Conservation (phyloP, 306 rosid genomes). For the Prunus kanzakura region DNA sequence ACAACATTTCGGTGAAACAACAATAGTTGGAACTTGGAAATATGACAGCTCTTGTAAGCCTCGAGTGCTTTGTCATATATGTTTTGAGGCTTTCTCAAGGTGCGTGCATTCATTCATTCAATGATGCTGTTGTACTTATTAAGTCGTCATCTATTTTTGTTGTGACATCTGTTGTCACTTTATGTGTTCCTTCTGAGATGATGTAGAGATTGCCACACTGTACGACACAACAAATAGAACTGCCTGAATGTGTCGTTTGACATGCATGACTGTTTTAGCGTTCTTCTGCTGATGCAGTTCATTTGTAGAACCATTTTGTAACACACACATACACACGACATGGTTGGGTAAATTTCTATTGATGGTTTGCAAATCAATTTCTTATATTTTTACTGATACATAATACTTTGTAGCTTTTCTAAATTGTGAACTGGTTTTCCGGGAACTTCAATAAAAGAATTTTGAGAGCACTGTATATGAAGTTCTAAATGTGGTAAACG, state of each 20-base stretch:
- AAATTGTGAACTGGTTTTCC: background rate
- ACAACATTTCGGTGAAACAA: background rate
- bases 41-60: background rate
- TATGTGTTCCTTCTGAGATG: background rate
- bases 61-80: conserved; percentile 6
- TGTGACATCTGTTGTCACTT: background rate
- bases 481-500: background rate
- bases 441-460: background rate
- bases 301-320: background rate
- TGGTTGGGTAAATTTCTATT: background rate
- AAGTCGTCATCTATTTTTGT: background rate
- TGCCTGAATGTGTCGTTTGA: background rate
- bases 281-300: background rate
- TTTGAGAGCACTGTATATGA: background rate
- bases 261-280: background rate
- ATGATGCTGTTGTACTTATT: background rate
- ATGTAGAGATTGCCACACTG: background rate
- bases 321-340: background rate
- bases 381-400: background rate
- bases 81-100: background rate
- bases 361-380: background rate
- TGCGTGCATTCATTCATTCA: background rate
- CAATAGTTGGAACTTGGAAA: background rate
- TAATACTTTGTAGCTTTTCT: background rate
- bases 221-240: background rate